Conservation (phyloP, 805 yeast species). For the Metschnikowia colocasiae region DNA sequence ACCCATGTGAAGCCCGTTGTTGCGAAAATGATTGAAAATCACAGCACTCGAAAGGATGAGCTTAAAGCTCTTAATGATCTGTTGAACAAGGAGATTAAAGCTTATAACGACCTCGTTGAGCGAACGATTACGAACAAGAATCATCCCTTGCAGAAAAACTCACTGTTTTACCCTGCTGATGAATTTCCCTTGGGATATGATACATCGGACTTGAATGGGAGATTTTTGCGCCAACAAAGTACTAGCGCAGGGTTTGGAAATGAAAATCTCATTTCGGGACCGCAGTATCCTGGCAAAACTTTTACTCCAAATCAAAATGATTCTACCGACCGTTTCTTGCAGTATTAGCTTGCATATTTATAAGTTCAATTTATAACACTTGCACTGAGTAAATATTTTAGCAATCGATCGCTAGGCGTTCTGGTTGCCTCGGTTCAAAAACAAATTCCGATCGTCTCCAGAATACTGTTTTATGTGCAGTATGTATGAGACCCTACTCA, state of each 20-base stretch:
- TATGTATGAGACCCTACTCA: background rate
- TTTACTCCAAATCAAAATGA: background rate
- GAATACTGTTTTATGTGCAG: slow-evolving; percentile 1
- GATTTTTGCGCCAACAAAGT: slow-evolving; percentile 25
- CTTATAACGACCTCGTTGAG: slow-evolving; percentile 69
- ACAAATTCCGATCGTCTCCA: background rate
- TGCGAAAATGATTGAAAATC: slow-evolving; percentile 72
- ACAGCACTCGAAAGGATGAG: slow-evolving; percentile 74
- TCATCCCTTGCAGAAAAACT: background rate
- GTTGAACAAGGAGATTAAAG: slow-evolving; percentile 61
- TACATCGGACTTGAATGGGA: background rate
- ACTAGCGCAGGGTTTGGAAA: slow-evolving; percentile 43
- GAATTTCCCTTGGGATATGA: background rate
- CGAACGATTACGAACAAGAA: slow-evolving; percentile 13
- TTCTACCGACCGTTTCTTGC: background rate
- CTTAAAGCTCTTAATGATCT: slow-evolving; percentile 66
- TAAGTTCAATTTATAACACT: background rate
- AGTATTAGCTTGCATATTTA: background rate
- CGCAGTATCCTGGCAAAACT: background rate
- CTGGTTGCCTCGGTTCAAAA: background rate
- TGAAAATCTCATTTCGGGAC: slow-evolving; percentile 7
- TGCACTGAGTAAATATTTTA: background rate
- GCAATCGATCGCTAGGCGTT: background rate
- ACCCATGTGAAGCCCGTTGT: slow-evolving; percentile 71
- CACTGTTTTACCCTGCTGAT: slow-evolving; percentile 7